A percentile compares a stretch with the other conserved stretches of the same genome.
Conservation (phyloP, 306 rosid genomes). For the Lathyrus sativus region DNA sequence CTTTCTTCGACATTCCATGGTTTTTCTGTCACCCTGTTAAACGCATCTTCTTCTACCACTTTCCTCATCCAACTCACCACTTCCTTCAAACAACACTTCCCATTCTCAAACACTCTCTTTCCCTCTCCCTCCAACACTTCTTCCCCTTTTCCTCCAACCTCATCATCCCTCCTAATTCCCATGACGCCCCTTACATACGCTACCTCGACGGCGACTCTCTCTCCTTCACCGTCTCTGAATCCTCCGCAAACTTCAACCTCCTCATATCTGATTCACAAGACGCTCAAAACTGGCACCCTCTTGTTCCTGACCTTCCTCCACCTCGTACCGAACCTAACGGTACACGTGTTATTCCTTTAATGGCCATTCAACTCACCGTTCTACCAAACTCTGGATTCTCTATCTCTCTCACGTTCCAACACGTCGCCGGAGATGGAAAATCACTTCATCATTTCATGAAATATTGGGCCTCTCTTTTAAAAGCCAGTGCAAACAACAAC, state of each 20-base stretch:
- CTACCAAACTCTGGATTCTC: constrained; percentile 22
- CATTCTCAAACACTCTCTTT: constrained; percentile 45
- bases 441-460: constrained; percentile 41
- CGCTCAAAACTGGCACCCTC: constrained; percentile 22
- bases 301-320: constrained; percentile 7
- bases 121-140: constrained; percentile 48
- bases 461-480: constrained; percentile 41
- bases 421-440: constrained; percentile 27
- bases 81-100: constrained; percentile 39
- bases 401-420: constrained; percentile 22
- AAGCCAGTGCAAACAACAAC: background rate
- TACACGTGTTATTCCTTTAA: constrained; percentile 1
- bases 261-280: constrained; percentile 26
- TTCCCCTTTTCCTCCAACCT: constrained; percentile 41
- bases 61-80: constrained; percentile 31
- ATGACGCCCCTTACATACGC: constrained; percentile 25
- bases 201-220: constrained; percentile 16
- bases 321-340: background rate
- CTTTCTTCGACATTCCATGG: constrained; percentile 46
- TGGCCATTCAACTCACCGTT: constrained; percentile 36
- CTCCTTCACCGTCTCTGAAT: constrained; percentile 34
- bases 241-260: constrained; percentile 6
- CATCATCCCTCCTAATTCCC: constrained; percentile 31
- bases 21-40: background rate
- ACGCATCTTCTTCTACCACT: constrained; percentile 46